These are phyloP conservation scores for Poa pratensis DNA, from an alignment of 176 grass and related monocot species.

Conservation along the genomic window DNA sequence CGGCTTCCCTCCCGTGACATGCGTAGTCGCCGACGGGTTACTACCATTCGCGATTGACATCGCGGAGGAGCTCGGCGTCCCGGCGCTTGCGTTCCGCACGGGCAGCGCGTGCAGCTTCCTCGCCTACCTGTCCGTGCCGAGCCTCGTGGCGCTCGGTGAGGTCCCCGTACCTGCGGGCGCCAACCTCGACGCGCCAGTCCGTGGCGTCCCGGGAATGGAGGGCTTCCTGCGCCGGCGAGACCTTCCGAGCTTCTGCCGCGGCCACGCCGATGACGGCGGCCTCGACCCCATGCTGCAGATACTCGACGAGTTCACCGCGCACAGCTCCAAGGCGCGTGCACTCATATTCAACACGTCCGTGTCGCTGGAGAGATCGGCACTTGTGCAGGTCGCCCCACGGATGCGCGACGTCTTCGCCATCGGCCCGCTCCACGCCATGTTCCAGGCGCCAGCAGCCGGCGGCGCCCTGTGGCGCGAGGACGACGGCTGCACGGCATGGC, in stretches of 20 bases:
- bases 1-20: background rate
- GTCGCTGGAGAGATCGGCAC: background rate
- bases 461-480: background rate
- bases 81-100: background rate
- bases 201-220: background rate
- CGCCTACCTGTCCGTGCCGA: background rate
- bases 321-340: background rate
- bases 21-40: background rate
- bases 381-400: background rate
- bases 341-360: background rate
- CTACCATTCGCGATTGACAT: background rate
- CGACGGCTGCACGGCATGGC: background rate
- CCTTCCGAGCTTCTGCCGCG: background rate
- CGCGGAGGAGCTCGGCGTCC: background rate
- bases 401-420: background rate
- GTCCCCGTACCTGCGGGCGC: background rate
- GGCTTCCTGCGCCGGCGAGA: background rate
- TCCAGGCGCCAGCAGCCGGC: background rate
- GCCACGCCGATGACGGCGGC: background rate
- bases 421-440: background rate
- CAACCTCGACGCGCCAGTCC: background rate
- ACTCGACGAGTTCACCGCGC: background rate
- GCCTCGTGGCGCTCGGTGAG: background rate
- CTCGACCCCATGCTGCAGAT: background rate
- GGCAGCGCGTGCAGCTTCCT: slow-evolving; percentile 2